phyloP scores from a whole-genome alignment of 2,329 filamentous ascomycete species.

The Botryosphaeria agaves region DNA sequence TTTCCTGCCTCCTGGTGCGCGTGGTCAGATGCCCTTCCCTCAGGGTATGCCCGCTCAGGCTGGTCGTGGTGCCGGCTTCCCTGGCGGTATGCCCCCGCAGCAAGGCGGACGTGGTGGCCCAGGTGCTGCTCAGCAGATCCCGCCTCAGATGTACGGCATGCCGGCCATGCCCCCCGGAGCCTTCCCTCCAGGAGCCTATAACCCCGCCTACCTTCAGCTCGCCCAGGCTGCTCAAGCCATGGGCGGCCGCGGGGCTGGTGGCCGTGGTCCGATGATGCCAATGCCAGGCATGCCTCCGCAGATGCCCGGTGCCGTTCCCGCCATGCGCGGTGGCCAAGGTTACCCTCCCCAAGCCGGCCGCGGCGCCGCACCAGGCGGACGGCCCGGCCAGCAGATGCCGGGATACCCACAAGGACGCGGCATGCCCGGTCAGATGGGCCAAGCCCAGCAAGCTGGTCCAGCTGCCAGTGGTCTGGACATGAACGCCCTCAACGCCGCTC shows the following conservation, averaged over 20 bases:
- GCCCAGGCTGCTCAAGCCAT: conserved; percentile 46
- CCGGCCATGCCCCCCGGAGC: conserved; percentile 44
- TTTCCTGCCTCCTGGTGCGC: conserved; percentile 38
- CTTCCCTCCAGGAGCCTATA: conserved; percentile 61
- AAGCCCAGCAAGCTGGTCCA: conserved; percentile 8
- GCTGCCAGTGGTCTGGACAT: conserved; percentile 27
- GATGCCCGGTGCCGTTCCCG: conserved; percentile 32
- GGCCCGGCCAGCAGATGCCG: conserved; percentile 11
- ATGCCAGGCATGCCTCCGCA: conserved; percentile 46
- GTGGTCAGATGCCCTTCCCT: conserved; percentile 45
- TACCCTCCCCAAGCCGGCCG: conserved; percentile 20
- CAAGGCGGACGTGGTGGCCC: conserved; percentile 76
- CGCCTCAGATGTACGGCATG: conserved; percentile 71
- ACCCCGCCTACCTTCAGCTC: conserved; percentile 63
- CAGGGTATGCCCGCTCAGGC: conserved; percentile 51
- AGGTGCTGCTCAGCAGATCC: conserved; percentile 60
- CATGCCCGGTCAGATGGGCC: conserved; percentile 4
- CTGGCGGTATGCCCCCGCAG: conserved; percentile 62
- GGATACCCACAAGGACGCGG: background rate
- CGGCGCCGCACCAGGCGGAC: conserved; percentile 10
- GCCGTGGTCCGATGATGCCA: conserved; percentile 50
- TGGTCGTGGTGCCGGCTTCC: conserved; percentile 74
- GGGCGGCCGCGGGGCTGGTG: conserved; percentile 41
- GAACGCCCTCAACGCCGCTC: conserved; percentile 31
- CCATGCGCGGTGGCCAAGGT: conserved; percentile 17